phyloP scores from a whole-genome alignment of 2,329 filamentous ascomycete species.

The Daldinia sp. region DNA sequence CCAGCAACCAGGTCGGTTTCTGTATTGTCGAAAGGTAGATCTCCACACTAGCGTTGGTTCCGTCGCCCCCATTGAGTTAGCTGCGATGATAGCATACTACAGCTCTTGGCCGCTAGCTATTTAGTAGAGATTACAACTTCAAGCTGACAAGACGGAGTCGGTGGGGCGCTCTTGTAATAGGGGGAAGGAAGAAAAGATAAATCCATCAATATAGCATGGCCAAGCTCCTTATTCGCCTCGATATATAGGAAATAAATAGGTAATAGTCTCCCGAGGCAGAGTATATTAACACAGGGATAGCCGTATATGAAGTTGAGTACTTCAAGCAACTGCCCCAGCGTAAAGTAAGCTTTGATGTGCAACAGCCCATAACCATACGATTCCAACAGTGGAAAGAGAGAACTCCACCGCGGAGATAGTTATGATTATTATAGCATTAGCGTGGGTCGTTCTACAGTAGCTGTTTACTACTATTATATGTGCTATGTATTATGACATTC shows the following conservation, averaged over 20 bases:
- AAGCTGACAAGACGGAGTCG: background rate
- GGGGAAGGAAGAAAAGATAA: too few relatives aligned
- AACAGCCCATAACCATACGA: background rate
- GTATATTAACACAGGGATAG: background rate
- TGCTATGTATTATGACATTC: background rate
- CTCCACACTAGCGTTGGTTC: background rate
- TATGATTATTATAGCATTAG: background rate
- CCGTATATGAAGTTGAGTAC: background rate
- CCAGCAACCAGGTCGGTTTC: conserved; percentile 3
- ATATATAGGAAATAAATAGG: background rate
- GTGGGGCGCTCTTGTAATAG: background rate
- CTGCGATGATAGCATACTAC: background rate
- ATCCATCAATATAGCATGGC: background rate
- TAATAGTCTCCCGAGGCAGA: background rate
- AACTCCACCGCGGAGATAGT: background rate
- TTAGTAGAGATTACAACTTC: conserved; percentile 1
- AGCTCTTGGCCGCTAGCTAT: background rate
- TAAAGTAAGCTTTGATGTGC: background rate
- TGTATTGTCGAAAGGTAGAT: conserved; percentile 7
- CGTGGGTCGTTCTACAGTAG: background rate
- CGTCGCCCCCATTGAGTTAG: background rate
- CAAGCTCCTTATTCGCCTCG: background rate
- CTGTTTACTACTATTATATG: background rate
- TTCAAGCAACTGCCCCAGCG: background rate
- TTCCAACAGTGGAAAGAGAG: background rate